phyloP scores from a whole-genome alignment of 176 grass and related monocot species.

The Cenchrus americanus region DNA sequence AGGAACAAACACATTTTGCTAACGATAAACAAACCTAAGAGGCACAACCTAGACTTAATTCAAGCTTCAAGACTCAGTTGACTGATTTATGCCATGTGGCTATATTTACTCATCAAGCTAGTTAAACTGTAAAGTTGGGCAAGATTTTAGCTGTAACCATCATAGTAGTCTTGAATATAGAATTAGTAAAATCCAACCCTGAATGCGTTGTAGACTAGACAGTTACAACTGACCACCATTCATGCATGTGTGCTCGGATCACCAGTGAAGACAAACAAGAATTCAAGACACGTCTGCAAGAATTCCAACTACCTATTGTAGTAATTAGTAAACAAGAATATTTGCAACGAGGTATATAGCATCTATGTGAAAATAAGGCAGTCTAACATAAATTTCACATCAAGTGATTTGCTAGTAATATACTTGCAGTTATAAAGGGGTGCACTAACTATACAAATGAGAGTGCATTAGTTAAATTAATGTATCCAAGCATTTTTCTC shows the following conservation, averaged over 20 bases:
- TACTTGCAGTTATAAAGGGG: neutral
- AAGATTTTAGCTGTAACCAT: too few relatives aligned
- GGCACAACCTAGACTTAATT: constrained; percentile 13
- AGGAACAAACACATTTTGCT: constrained; percentile 21
- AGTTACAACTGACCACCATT: neutral
- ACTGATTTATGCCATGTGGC: neutral
- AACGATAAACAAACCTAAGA: neutral
- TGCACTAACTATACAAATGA: neutral
- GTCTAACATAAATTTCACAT: constrained; percentile 14
- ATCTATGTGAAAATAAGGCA: neutral
- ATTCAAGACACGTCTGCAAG: neutral
- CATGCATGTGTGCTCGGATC: neutral
- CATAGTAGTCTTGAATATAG: too few relatives aligned
- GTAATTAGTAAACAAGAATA: neutral
- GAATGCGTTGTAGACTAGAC: too few relatives aligned
- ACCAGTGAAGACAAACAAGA: too few relatives aligned
- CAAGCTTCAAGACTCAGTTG: neutral
- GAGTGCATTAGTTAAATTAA: constrained; percentile 16
- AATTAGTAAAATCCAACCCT: too few relatives aligned
- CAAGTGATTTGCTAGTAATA: constrained; percentile 3
- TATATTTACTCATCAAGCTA: too few relatives aligned
- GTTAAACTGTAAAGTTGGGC: too few relatives aligned
- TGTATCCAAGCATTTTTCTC: constrained; percentile 17
- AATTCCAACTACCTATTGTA: neutral
- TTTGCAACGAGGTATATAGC: neutral